phyloP scores from a whole-genome alignment of 768 basidiomycete species.

The Tulasnella sp. region DNA sequence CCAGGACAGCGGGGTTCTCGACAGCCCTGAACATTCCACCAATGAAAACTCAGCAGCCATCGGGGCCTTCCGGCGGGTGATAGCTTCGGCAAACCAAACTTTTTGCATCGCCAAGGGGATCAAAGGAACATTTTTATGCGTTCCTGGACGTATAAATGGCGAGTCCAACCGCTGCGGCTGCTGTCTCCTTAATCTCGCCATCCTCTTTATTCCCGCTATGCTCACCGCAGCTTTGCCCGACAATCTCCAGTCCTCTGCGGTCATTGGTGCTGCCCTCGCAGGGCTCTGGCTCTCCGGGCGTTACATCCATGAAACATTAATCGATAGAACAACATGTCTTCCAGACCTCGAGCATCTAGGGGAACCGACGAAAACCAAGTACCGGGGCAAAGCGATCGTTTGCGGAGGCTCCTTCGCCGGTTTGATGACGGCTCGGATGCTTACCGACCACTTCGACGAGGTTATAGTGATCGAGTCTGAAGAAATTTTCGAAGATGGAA shows the following conservation, averaged over 20 bases:
- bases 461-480: not conserved
- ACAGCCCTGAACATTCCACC: not conserved
- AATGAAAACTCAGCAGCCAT: not conserved
- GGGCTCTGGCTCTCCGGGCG: not conserved
- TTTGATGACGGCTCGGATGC: not conserved
- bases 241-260: not conserved
- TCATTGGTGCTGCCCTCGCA: not conserved
- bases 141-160: not conserved
- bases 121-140: not conserved
- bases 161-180: not conserved
- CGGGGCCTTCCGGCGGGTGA: not conserved
- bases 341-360: not conserved
- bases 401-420: not conserved
- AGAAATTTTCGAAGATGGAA: not conserved
- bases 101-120: conserved; percentile 3
- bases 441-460: not conserved
- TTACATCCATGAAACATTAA: not conserved
- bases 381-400: not conserved
- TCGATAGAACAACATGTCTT: not conserved
- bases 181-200: not conserved
- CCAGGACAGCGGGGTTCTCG: not conserved
- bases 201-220: not conserved
- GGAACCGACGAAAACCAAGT: not conserved
- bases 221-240: not conserved
- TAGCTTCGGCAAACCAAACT: not conserved